Evolutionary conservation across 1,284 basidiomycete species (phyloP).

Genomic region (Exobasidium cylindrosporum): DNA sequence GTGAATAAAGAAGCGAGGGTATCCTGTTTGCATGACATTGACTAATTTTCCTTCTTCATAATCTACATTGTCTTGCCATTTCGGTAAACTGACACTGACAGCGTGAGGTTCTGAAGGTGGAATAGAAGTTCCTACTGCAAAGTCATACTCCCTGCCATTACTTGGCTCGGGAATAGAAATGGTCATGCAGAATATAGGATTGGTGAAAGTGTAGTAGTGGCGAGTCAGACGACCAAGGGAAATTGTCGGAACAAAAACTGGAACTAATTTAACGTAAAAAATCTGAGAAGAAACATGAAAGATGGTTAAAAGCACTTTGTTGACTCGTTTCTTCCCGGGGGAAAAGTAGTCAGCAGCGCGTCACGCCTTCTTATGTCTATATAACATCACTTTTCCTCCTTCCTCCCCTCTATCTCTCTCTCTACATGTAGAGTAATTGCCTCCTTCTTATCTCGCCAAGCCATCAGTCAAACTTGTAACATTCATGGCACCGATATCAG

Average conservation of each 20-base stretch:
- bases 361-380: no score
- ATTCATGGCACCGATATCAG: no score
- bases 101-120: constrained; percentile 66
- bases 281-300: no score
- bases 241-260: neutral
- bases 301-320: no score
- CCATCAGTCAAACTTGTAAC: no score
- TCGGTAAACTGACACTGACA: constrained; percentile 93
- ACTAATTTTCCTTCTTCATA: constrained; percentile 89
- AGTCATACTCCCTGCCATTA: constrained; percentile 5
- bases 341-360: no score
- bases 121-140: constrained; percentile 35
- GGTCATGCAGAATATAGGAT: neutral
- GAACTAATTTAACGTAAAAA: no score
- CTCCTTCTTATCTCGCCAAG: no score
- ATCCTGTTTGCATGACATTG: constrained; percentile 84
- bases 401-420: no score
- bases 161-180: neutral
- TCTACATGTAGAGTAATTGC: no score
- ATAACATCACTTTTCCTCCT: no score
- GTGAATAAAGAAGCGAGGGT: constrained; percentile 95
- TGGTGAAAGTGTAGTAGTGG: neutral
- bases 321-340: no score
- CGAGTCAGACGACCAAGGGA: neutral
- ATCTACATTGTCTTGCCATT: constrained; percentile 86